A percentile compares a stretch with the other conserved stretches of the same genome.
phyloP scores from a whole-genome alignment of 306 rosid genomes.

The Medicago arabica region DNA sequence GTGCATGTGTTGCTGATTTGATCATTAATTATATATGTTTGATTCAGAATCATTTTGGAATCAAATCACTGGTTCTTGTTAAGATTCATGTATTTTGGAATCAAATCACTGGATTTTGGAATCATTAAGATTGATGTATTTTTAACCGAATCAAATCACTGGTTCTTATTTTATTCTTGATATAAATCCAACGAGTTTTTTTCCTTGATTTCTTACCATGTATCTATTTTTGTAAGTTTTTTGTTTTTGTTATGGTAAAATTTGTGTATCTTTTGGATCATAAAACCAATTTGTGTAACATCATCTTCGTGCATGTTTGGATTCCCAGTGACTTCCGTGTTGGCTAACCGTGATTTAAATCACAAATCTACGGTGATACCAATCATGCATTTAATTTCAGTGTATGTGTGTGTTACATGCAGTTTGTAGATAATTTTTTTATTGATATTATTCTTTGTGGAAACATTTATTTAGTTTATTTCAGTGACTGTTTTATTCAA shows the following conservation, averaged over 20 bases:
- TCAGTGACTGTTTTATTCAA: not conserved
- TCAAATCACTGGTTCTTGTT: too few relatives aligned
- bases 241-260: not conserved
- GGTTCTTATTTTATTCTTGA: not conserved
- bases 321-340: too few relatives aligned
- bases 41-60: not conserved
- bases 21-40: not conserved
- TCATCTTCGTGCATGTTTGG: too few relatives aligned
- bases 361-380: too few relatives aligned
- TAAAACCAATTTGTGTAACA: not conserved
- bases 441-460: not conserved
- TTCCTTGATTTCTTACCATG: not conserved
- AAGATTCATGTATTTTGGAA: not conserved
- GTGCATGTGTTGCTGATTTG: not conserved
- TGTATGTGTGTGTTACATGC: too few relatives aligned
- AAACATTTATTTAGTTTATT: not conserved
- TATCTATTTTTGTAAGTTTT: not conserved
- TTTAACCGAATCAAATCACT: not conserved
- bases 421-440: too few relatives aligned
- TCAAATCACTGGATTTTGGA: not conserved
- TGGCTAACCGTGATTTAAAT: too few relatives aligned
- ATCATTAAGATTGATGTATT: not conserved
- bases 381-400: too few relatives aligned
- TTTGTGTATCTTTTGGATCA: not conserved
- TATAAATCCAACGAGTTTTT: not conserved